These are phyloP conservation scores for Leptographium galeiforme DNA, from an alignment of 2,329 filamentous ascomycete genomes.

Conservation along the genomic window DNA sequence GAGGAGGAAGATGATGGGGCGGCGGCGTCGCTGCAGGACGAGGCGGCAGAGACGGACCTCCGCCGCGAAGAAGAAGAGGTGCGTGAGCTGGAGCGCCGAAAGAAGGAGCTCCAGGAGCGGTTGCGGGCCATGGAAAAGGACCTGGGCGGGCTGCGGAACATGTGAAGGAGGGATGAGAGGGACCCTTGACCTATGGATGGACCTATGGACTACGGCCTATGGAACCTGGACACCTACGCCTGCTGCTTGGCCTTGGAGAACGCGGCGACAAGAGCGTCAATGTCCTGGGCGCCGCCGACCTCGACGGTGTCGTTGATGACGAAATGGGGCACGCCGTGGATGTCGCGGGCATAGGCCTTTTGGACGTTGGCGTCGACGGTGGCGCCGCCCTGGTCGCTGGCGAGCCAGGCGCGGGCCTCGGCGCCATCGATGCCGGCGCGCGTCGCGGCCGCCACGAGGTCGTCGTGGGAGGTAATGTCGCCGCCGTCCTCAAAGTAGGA, in stretches of 20 bases:
- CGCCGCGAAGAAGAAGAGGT: slow-evolving; percentile 55
- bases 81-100: slow-evolving; percentile 40
- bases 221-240: neutral
- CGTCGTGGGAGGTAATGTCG: slow-evolving; percentile 45
- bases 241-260: slow-evolving; percentile 39
- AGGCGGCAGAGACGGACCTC: slow-evolving; percentile 55
- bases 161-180: slow-evolving; percentile 21
- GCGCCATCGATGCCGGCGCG: slow-evolving; percentile 37
- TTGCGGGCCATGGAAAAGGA: slow-evolving; percentile 42
- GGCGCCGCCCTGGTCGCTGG: slow-evolving; percentile 37
- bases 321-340: slow-evolving; percentile 64
- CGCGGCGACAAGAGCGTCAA: slow-evolving; percentile 49
- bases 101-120: slow-evolving; percentile 40
- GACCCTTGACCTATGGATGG: neutral
- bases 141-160: slow-evolving; percentile 37
- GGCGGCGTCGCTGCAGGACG: slow-evolving; percentile 21
- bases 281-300: slow-evolving; percentile 60
- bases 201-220: too few species aligned
- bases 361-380: slow-evolving; percentile 44
- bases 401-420: slow-evolving; percentile 41
- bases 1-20: slow-evolving; percentile 29
- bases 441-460: slow-evolving; percentile 37
- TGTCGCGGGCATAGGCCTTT: slow-evolving; percentile 32
- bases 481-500: slow-evolving; percentile 52
- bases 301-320: slow-evolving; percentile 55